A percentile compares a stretch with the other conserved stretches of the same genome.
These are phyloP conservation scores for Uromyces viciae-fabae DNA, from an alignment of 1,284 basidiomycete species.

Conservation along the genomic window DNA sequence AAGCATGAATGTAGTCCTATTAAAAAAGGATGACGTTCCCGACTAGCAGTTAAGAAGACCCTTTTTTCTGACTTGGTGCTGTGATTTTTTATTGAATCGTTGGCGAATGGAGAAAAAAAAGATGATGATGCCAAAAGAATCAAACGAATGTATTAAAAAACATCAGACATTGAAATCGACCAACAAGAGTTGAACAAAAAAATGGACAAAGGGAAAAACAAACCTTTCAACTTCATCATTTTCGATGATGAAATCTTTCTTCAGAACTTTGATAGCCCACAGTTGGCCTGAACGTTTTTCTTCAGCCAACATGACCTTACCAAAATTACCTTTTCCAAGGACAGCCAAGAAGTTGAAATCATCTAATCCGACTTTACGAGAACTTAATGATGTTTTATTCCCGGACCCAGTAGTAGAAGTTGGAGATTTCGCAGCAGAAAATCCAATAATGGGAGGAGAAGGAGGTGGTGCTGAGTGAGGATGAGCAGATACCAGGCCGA, in stretches of 20 bases:
- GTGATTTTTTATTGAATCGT: not conserved
- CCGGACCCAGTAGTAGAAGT: too few relatives aligned
- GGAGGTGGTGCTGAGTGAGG: not conserved
- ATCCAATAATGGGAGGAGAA: not conserved
- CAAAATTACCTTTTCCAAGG: constrained; percentile 98
- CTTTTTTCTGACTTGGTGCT: constrained; percentile 99
- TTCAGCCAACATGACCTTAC: constrained; percentile 99
- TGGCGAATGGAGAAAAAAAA: constrained; percentile 3
- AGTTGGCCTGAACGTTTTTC: constrained; percentile 85
- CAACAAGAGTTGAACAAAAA: not conserved
- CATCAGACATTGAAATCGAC: too few relatives aligned
- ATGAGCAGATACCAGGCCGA: constrained; percentile 6
- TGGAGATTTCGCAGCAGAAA: constrained; percentile 39
- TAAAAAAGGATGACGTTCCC: constrained; percentile 95
- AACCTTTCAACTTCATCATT: constrained; percentile 99
- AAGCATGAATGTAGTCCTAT: constrained; percentile 97
- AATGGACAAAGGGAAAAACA: constrained; percentile 47
- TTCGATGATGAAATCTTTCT: constrained; percentile 99
- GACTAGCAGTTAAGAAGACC: constrained; percentile 90
- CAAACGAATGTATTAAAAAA: too few relatives aligned
- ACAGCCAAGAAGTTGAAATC: constrained; percentile 99
- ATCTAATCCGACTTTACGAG: constrained; percentile 88
- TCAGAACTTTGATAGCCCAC: constrained; percentile 99
- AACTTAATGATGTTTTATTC: too few relatives aligned
- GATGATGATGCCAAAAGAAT: not conserved